A percentile compares a stretch with the other conserved stretches of the same genome.
Evolutionary conservation across 345 rosid genomes (phyloP).

Genomic region (Eucalyptus sp.): DNA sequence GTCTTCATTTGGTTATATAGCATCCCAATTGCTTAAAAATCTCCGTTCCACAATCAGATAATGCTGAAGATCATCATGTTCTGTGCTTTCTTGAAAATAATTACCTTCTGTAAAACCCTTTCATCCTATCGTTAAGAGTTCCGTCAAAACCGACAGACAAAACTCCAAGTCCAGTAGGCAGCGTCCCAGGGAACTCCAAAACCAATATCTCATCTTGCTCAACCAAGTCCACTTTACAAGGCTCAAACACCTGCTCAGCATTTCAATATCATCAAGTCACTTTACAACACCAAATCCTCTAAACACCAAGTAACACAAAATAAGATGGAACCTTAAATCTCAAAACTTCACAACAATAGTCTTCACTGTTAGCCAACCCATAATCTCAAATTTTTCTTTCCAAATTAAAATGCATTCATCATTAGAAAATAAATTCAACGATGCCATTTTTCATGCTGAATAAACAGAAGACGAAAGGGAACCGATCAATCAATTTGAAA

Average conservation of each 20-base stretch:
- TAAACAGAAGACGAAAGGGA: background rate
- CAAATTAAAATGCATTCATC: background rate
- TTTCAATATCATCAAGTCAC: background rate
- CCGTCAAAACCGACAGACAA: slow-evolving; percentile 54
- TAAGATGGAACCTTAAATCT: background rate
- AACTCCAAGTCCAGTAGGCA: slow-evolving; percentile 65
- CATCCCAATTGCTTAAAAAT: background rate
- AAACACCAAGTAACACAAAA: background rate
- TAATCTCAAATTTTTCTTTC: background rate
- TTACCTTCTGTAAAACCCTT: slow-evolving; percentile 88
- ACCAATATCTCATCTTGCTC: slow-evolving; percentile 75
- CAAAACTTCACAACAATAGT: background rate
- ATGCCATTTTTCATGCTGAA: background rate
- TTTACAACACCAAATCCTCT: background rate
- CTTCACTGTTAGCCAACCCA: background rate
- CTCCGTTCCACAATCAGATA: background rate
- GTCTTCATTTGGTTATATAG: background rate
- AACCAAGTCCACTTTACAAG: slow-evolving; percentile 32
- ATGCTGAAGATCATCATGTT: background rate
- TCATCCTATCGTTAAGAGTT: slow-evolving; percentile 70
- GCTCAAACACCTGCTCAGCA: slow-evolving; percentile 33
- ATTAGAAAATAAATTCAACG: background rate
- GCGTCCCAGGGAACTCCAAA: slow-evolving; percentile 53
- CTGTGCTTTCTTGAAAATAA: background rate
- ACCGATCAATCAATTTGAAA: background rate